Evolutionary conservation across 164 flowering plant species (phyloP).

Genomic region (Euptelea pleiosperma): DNA sequence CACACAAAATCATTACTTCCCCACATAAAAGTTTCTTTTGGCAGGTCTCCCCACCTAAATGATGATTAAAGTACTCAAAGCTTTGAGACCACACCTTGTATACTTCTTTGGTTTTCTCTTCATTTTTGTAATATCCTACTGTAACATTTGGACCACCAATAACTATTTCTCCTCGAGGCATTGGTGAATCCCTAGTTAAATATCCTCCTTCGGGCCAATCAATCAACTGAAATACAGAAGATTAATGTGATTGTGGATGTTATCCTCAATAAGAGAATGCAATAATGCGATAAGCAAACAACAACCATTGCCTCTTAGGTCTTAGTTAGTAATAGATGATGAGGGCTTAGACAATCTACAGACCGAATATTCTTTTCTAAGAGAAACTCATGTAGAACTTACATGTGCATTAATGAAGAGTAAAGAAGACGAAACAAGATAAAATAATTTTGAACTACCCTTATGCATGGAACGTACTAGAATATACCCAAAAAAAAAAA

Average conservation of each 20-base stretch:
- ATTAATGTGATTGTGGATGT: slow-evolving; percentile 5
- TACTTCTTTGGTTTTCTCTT: slow-evolving; percentile 81
- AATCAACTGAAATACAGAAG: slow-evolving; percentile 55
- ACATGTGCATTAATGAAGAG: background rate
- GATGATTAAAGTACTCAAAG: background rate
- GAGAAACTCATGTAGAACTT: background rate
- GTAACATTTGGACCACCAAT: slow-evolving; percentile 97
- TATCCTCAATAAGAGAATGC: background rate
- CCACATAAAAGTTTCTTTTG: background rate
- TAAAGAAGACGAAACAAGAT: too few species aligned
- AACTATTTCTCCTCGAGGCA: slow-evolving; percentile 95
- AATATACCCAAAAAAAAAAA: too few species aligned
- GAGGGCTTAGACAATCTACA: too few species aligned
- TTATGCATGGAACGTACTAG: too few species aligned
- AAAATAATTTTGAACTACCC: too few species aligned
- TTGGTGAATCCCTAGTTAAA: slow-evolving; percentile 66
- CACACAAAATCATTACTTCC: background rate
- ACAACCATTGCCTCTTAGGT: too few species aligned
- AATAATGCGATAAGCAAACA: too few species aligned
- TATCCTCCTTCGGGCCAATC: slow-evolving; percentile 99
- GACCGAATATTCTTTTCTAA: too few species aligned
- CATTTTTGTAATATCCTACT: slow-evolving; percentile 85
- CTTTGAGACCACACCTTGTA: slow-evolving; percentile 59
- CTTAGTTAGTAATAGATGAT: too few species aligned
- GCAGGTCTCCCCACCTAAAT: background rate